Evolutionary conservation across 2,329 filamentous ascomycete species (phyloP), one percentile per base, ranked within the genome.

Genomic region (Xylariaceae sp.): DNA sequence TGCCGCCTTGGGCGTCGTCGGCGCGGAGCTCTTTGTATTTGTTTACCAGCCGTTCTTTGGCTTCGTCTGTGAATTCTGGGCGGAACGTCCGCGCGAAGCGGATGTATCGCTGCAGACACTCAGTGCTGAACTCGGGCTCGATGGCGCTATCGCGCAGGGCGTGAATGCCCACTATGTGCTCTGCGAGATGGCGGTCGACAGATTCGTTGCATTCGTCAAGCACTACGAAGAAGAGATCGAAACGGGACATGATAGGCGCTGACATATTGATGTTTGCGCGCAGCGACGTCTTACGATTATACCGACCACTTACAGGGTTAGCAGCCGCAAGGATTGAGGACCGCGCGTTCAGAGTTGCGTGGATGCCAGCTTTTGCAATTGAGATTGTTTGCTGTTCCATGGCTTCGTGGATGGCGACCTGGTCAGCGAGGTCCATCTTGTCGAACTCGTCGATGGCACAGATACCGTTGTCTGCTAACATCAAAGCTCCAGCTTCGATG

Each of bases 321-420:
- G 94, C 94, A 6, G 94, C 94, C 1, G 94, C 94, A 14, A 99
- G 85, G 62, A 99, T 97, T 42, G 87, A 94, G 1, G 94, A 96
- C 48, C 94, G 84, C 2, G 94, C 94, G 65, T 99, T 99, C 41
- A 99, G 81, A 0, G 94, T 99, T 4, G 94, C 95, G 68, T 99
- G 94, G 51, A 99, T 99, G 63, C 94, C 94, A 5, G 94, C 94
- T 73, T 99, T 99, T 52, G 94, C 92, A 63, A 99, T 99, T 9
- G 90, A 96, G 58, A 99, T 99, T 5, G 94, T 99, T 72, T 99
- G 94, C 75, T 99, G 94, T 81, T 99, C 94, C 94, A 99, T 99
- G 52, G 94, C 94, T 82, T 99, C 94, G 80, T 99, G 94, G 64
- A 99, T 99, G 58, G 94, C 94, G 48, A 99, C 94, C 73, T 99